Evolutionary conservation across 164 flowering plant species (phyloP), one percentile per base, ranked within the genome.

Genomic region (grape (Vitis vinifera)): DNA sequence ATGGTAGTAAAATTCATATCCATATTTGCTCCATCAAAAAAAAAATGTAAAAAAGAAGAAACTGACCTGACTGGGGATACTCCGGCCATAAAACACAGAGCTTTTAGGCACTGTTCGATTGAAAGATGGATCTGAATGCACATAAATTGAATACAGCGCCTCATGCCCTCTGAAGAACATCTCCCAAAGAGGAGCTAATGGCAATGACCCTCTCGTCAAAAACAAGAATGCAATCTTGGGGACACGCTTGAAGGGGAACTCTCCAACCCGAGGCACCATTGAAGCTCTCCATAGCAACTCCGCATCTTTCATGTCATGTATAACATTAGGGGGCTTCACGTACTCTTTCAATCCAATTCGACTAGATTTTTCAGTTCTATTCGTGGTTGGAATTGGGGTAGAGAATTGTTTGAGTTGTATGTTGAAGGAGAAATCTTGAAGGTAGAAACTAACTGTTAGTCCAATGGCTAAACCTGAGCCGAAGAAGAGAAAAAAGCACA

Each of bases 191-290:
- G 83, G 83, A 16, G 79, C 77, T 63, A 82, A 37, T 0, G 73
- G 55, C 55, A 82, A 17, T 3, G 55, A 23, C 16, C 85, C 81
- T 47, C 53, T 82, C 1, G 76, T 71, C 73, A 82, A 68, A 59
- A 79, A 82, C 81, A 82, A 12, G 75, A 82, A 82, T 0, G 85
- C 85, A 9, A 82, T 70, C 60, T 80, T 82, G 0, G 77, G 77
- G 2, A 29, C 63, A 2, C 30, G 63, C n/a, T 63, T 55, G 59
- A 62, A 75, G 10, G 82, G 84, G 14, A 9, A 60, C 8, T 57
- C 15, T 0, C 27, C 23, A 1, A 76, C 27, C 47, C 48, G 37
- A 7, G 80, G 80, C 13, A 31, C 77, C 75, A 69, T 60, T 8
- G 85, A 79, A 1, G 85, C 82, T 30, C 80, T 69, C 85, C 85